phyloP scores from a whole-genome alignment of 2,329 filamentous ascomycete species.

The Bertia moriformis region DNA sequence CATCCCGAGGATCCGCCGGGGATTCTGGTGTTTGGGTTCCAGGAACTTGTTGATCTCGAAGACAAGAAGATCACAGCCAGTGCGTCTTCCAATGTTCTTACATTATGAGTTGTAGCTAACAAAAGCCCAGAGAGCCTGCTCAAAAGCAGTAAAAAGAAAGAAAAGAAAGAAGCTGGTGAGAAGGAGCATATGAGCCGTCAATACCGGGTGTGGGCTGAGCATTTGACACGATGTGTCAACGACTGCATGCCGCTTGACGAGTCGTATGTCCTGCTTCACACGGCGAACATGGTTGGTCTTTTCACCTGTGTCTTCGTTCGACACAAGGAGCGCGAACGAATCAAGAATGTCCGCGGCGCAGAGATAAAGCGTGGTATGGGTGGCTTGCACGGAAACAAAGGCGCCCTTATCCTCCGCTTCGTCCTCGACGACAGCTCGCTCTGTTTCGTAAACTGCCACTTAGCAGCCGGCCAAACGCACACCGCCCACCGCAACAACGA shows the following conservation, averaged over 20 bases:
- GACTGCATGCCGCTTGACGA: constrained; percentile 66
- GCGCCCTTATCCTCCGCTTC: constrained; percentile 82
- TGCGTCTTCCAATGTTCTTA: constrained; percentile 21
- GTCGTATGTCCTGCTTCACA: constrained; percentile 74
- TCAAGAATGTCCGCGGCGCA: constrained; percentile 62
- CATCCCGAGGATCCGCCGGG: constrained; percentile 68
- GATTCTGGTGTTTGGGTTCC: constrained; percentile 89
- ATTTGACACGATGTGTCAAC: constrained; percentile 68
- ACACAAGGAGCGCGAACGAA: constrained; percentile 58
- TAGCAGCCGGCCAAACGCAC: constrained; percentile 83
- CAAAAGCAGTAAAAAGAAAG: constrained; percentile 81
- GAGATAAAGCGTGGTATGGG: constrained; percentile 96
- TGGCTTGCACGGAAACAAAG: constrained; percentile 90
- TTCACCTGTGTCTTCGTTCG: constrained; percentile 96
- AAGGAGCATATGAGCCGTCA: constrained; percentile 92
- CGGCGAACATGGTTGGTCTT: constrained; percentile 76
- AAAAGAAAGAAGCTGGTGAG: constrained; percentile 63
- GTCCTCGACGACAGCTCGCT: constrained; percentile 83
- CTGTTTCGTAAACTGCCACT: constrained; percentile 93
- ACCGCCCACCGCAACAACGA: constrained; percentile 87
- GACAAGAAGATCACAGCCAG: constrained; percentile 96
- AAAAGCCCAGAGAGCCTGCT: constrained; percentile 23
- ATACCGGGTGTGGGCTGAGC: constrained; percentile 91
- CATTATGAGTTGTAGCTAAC: neutral
- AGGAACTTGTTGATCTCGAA: constrained; percentile 94